Evolutionary conservation across 1,139 yeast species (phyloP), one percentile per base, ranked within the genome.

Genomic region (Pneumocystis oryctolagi): DNA sequence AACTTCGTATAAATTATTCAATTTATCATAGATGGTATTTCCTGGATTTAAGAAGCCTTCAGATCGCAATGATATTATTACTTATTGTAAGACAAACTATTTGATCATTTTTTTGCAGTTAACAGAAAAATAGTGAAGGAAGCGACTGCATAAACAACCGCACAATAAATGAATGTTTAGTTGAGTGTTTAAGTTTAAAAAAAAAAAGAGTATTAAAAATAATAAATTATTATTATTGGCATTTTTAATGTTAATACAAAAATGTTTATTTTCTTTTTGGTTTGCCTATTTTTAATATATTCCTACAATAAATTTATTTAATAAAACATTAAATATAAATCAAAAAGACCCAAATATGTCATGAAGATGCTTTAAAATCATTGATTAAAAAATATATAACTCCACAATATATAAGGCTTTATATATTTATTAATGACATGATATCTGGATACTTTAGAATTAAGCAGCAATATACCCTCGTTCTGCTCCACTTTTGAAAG

Each of bases 1-100:
- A 47, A 47, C 25, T 25, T 25, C 20, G 5, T 12, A 9, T 47
- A 25, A 47, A 25, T 8, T 47, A 12, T 25, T 47, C 25, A 47
- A n/a, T 25, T n/a, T 12, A 8, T 47, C 12, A 25, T 47, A 47
- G 55, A 92, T 92, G 98, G 98, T 98, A 70, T 92, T 92, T 74
- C 98, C 97, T 81, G 98, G 98, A 80, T 85, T 92, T 79, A 92
- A 92, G 92, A 92, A 92, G 84, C 84, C 90, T 70, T 92, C 89
- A 87, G 98, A 92, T 83, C 89, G 97, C 85, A 87, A 89, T 80
- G 97, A 92, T 77, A 82, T 92, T 78, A 79, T 92, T 73, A 83
- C 98, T 72, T 92, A 89, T 87, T 35, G 65, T 60, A 60, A 62
- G 57, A 59, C 20, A 47, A 20, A 42, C n/a, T 20, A 3, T 25